Percentiles rank a stretch among this genome's conserved stretches.
Conservation (phyloP, 331 rosid species). For the Saraca asoca region DNA sequence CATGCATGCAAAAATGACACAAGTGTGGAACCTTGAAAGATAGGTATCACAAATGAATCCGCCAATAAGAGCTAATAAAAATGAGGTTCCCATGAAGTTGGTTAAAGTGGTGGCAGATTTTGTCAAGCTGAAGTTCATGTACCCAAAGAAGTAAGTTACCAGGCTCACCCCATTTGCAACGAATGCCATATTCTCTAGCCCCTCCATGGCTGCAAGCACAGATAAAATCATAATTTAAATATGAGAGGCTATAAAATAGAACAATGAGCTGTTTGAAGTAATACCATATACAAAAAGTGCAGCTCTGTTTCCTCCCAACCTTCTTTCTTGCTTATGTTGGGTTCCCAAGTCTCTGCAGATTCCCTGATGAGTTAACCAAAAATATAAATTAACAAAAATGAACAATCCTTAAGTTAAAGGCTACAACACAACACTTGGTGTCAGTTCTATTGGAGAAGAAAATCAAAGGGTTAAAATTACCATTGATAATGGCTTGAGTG, state of each 20-base stretch:
- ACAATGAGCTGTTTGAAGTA: constrained; percentile 1
- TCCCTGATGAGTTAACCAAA: constrained; percentile 42
- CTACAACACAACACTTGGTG: too few relatives aligned
- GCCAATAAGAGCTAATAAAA: constrained; percentile 63
- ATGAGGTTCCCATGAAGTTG: constrained; percentile 77
- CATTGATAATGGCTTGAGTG: too few relatives aligned
- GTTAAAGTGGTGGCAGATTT: constrained; percentile 74
- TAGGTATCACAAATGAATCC: constrained; percentile 74
- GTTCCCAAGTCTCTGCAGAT: constrained; percentile 42
- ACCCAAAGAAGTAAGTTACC: constrained; percentile 67
- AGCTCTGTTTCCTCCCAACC: constrained; percentile 66
- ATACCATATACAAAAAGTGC: constrained; percentile 66
- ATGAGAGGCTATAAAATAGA: background rate
- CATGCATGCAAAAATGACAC: constrained; percentile 52
- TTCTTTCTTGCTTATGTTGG: constrained; percentile 37
- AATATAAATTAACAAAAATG: constrained; percentile 4
- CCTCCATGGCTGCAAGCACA: constrained; percentile 62
- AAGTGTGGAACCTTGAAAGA: constrained; percentile 72
- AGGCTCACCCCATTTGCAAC: constrained; percentile 60
- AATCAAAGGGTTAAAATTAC: too few relatives aligned
- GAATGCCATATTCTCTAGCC: constrained; percentile 80
- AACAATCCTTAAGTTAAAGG: too few relatives aligned
- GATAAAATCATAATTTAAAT: constrained; percentile 9
- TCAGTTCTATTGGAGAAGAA: too few relatives aligned
- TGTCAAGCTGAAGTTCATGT: constrained; percentile 74